Evolutionary conservation across 140 eudicot species (phyloP).

Genomic region (Bidens hawaiensis): DNA sequence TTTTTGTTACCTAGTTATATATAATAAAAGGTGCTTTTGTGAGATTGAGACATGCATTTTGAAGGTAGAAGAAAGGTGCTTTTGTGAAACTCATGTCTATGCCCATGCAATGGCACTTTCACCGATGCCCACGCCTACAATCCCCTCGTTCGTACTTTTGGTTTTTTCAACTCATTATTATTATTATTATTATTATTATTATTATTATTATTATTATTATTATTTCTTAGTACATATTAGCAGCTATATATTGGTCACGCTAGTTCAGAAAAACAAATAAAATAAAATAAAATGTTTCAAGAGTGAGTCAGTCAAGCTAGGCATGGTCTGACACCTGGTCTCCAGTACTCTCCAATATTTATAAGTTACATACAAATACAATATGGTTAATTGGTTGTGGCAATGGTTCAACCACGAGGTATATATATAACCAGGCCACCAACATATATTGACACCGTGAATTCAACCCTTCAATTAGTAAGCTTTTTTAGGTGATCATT

Average conservation of each 20-base stretch:
- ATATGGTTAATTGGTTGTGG: too few species aligned
- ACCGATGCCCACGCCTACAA: slow-evolving; percentile 33
- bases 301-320: slow-evolving; percentile 7
- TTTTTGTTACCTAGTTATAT: too few species aligned
- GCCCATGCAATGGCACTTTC: slow-evolving; percentile 31
- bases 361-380: slow-evolving; percentile 18
- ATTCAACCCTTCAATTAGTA: background rate
- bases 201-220: slow-evolving; percentile 18
- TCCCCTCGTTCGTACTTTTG: slow-evolving; percentile 17
- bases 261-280: background rate
- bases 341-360: slow-evolving; percentile 9
- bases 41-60: slow-evolving; percentile 7
- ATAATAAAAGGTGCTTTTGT: too few species aligned
- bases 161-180: slow-evolving; percentile 5
- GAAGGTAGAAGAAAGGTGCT: slow-evolving; percentile 3
- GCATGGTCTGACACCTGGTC: slow-evolving; percentile 31
- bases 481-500: too few species aligned
- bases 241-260: too few species aligned
- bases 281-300: background rate
- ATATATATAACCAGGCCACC: background rate
- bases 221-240: background rate
- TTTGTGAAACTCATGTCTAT: slow-evolving; percentile 16
- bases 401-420: slow-evolving; percentile 8
- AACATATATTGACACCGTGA: background rate
- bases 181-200: slow-evolving; percentile 11